A percentile compares a stretch with the other conserved stretches of the same genome.
Conservation (phyloP, 345 rosid genomes). For the Clarkia xantiana region DNA sequence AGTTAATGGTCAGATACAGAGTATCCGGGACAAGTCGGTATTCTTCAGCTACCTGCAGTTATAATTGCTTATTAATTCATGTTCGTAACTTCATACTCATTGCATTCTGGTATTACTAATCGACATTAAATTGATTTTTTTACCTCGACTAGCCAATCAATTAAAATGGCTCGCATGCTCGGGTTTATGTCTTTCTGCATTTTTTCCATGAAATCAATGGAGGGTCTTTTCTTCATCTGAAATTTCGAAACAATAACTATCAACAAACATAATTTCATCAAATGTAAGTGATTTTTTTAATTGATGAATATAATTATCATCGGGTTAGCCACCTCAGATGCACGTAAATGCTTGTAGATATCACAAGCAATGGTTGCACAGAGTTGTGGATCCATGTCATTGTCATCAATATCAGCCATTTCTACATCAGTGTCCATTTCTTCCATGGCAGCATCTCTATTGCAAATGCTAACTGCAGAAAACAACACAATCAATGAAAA, state of each 20-base stretch:
- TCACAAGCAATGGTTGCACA: constrained; percentile 54
- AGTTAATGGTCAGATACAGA: constrained; percentile 64
- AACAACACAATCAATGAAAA: neutral
- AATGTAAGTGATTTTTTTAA: too few relatives aligned
- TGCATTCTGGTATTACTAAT: neutral
- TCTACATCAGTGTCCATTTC: constrained; percentile 17
- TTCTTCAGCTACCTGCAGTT: constrained; percentile 82
- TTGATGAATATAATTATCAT: too few relatives aligned
- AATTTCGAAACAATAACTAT: neutral
- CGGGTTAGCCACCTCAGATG: constrained; percentile 49
- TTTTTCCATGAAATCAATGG: constrained; percentile 60
- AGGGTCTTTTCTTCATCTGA: constrained; percentile 74
- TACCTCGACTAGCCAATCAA: constrained; percentile 99
- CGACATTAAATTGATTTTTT: constrained; percentile 1
- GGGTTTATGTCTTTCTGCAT: constrained; percentile 71
- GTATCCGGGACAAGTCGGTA: constrained; percentile 88
- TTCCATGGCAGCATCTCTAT: constrained; percentile 30
- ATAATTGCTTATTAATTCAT: too few relatives aligned
- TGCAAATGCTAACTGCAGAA: constrained; percentile 39
- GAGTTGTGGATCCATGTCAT: constrained; percentile 55
- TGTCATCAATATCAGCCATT: constrained; percentile 17
- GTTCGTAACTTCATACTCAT: too few relatives aligned
- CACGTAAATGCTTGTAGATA: constrained; percentile 37
- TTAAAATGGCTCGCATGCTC: constrained; percentile 72
- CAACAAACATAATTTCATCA: too few relatives aligned